Base-by-base conservation (phyloP, 179 eudicot genomes). In the Silene noctiflora region DNA sequence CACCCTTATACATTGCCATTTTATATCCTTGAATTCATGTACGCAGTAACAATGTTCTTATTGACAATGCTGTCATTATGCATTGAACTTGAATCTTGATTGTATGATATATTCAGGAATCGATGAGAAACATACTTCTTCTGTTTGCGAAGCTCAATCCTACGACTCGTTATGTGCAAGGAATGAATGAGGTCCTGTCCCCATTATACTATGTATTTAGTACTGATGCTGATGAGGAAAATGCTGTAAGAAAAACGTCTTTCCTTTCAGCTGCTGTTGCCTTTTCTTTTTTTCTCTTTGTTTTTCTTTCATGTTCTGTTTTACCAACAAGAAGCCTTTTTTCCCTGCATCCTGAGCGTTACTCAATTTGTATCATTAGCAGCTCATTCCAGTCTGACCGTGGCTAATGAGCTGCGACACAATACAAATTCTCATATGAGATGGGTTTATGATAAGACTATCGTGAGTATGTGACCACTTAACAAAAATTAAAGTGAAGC, bases 161-260 rank as follows among this genome's bases (percentile, higher is more conserved):
- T 75, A 86, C 82, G 66, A 89, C 89, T 64, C 84, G 86, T 29
- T 91, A 89, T 74, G 96, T 91, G 66, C 96, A 91, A 85, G 96
- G 96, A 78, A 91, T 89, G 96, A 89, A 91, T 73, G 96, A 91
- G 84, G 88, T 89, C 71, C 82, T 91, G 79, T 93, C 93, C 9
- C 92, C 93, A 62, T 71, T 91, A 46, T 89, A 77, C 76, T 89
- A 83, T 35, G 85, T 91, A 1, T 85, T 91, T 69, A 84, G 89
- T 66, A 84, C 87, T 3, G 91, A 91, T 79, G 24, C 88, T 58
- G 76, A 80, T 69, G 87, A 85, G 79, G 85, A 89, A 74, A 82
- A 82, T 75, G 87, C 80, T 76, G 92, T 90, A 83, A 88, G 92
- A 62, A 66, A 63, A 24, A 48, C 4, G 12, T 25, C 4, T 1